These are phyloP conservation scores for Citeromyces siamensis DNA, from an alignment of 1,139 yeast genomes.

Conservation along the genomic window DNA sequence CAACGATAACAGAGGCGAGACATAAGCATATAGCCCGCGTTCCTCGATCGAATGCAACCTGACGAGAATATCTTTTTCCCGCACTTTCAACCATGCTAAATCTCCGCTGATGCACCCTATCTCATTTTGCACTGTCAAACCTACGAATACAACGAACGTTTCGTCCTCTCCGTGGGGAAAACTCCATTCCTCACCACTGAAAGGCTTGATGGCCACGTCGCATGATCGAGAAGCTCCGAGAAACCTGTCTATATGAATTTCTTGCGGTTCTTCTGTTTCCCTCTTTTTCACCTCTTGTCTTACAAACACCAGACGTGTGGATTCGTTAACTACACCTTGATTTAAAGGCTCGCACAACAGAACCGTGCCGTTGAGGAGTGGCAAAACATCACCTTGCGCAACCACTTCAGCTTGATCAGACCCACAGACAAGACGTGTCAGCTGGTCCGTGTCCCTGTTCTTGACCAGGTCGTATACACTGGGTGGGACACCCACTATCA, in stretches of 20 bases:
- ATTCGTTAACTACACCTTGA: conserved; percentile 40
- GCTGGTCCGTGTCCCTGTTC: conserved; percentile 19
- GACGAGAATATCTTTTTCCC: conserved; percentile 23
- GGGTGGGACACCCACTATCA: conserved; percentile 27
- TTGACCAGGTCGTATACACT: conserved; percentile 29
- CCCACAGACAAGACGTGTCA: conserved; percentile 15
- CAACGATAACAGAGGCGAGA: conserved; percentile 54
- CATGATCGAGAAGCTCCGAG: no score
- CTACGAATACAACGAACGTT: conserved; percentile 39
- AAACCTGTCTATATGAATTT: no score
- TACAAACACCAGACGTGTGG: conserved; percentile 42
- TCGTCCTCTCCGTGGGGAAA: conserved; percentile 24
- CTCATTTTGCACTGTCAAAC: conserved; percentile 36
- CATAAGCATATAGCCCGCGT: conserved; percentile 26
- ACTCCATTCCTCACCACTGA: no score
- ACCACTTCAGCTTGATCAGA: conserved; percentile 18
- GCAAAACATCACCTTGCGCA: conserved; percentile 16
- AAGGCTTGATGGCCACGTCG: no score
- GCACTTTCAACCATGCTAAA: conserved; percentile 28
- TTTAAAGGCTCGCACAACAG: conserved; percentile 60
- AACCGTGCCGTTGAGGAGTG: conserved; percentile 34
- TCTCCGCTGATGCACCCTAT: conserved; percentile 66
- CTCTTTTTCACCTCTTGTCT: conserved; percentile 17
- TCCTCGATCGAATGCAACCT: conserved; percentile 54
- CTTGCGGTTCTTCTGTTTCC: no score